Evolutionary conservation across 1,284 basidiomycete genomes (phyloP), one percentile per base, ranked within the genome.

Genomic region (Sphaerobolus stellatus): DNA sequence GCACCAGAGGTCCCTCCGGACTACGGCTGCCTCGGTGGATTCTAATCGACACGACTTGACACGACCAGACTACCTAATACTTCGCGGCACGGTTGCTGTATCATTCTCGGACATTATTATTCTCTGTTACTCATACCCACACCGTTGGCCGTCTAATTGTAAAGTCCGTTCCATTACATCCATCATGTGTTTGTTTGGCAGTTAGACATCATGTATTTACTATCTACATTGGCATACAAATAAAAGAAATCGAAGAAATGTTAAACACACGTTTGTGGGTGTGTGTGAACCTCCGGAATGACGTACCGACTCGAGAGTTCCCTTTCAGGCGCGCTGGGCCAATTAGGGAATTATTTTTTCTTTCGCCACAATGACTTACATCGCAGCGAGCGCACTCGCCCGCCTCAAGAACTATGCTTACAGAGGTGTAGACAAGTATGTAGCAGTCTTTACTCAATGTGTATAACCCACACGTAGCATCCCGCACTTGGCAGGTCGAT

Each of bases 401-500:
- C 86, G 86, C 57, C 76, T 89, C 34, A 79, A 79, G 65, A 82
- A 80, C 60, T 89, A 90, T 63, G 66, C 78, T 28, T 89, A 89
- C 66, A 86, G 81, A 63, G 80, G 80, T 30, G 80, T 87, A 27
- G 87, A 90, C 68, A 83, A 86, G 87, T 87, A 56, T 59, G 82
- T 75, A 25, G 34, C 51, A n/a, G 18, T 18, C 13, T 55, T 58
- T 28, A 20, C 24, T 50, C 48, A 47, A 49, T 50, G 48, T n/a
- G n/a, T n/a, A n/a, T n/a, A n/a, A n/a, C n/a, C n/a, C n/a, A n/a
- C n/a, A n/a, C n/a, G n/a, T n/a, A 48, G 50, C 43, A 16, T 48
- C 36, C 9, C 25, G 25, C 7, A 45, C 13, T 24, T 16, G 16
- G 11, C 58, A 92, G 89, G 68, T 92, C 90, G 3, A 62, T 90